phyloP scores from a whole-genome alignment of 257 asterid species.

The Haberlea rhodopensis region DNA sequence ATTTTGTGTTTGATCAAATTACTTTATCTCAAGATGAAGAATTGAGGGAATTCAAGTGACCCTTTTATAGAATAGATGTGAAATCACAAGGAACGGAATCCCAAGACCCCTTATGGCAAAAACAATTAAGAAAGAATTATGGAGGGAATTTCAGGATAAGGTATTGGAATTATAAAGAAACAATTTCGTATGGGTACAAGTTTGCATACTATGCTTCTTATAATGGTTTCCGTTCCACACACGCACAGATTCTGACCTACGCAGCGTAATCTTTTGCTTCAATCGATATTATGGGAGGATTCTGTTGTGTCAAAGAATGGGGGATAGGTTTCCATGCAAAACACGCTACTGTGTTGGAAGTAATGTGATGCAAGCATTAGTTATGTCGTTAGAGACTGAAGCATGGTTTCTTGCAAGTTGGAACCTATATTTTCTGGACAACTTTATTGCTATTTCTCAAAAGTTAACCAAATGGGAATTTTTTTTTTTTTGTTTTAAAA shows the following conservation, averaged over 20 bases:
- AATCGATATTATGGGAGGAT: not conserved
- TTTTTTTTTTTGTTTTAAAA: too few species aligned
- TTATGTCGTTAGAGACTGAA: conserved; percentile 35
- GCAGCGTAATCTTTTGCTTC: too few species aligned
- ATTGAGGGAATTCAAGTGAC: conserved; percentile 22
- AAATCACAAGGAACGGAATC: conserved; percentile 20
- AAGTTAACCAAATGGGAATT: too few species aligned
- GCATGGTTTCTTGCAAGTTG: conserved; percentile 31
- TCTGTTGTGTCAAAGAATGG: conserved; percentile 2
- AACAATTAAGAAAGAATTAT: conserved; percentile 21
- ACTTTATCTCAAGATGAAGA: conserved; percentile 19
- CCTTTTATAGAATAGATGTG: conserved; percentile 47
- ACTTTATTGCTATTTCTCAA: too few species aligned
- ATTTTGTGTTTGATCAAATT: conserved; percentile 23
- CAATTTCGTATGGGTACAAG: conserved; percentile 18
- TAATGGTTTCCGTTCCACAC: not conserved
- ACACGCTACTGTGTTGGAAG: conserved; percentile 29
- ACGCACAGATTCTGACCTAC: not conserved
- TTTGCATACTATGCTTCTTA: conserved; percentile 22
- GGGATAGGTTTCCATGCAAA: conserved; percentile 22
- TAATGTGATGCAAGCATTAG: conserved; percentile 39
- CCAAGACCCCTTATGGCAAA: conserved; percentile 32
- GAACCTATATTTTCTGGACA: not conserved
- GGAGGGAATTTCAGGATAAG: conserved; percentile 21
- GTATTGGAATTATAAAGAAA: conserved; percentile 8